Percentiles rank a stretch among this genome's conserved stretches.
These are phyloP conservation scores for Mycena filopes DNA, from an alignment of 768 basidiomycete species.

Conservation along the genomic window DNA sequence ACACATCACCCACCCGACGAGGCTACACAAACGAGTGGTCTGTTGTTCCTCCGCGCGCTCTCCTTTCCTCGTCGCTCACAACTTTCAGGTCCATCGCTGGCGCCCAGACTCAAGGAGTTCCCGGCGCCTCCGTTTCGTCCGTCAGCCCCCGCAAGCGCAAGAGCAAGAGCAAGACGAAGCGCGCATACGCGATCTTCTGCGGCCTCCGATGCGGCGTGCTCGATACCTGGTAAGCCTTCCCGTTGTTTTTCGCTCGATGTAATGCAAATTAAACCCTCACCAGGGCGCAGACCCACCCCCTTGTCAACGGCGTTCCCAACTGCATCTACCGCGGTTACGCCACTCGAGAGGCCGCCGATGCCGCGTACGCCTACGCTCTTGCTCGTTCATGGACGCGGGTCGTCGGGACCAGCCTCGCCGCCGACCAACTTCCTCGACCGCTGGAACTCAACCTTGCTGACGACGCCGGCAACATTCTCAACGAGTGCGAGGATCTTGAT, in stretches of 20 bases:
- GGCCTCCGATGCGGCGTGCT: background rate
- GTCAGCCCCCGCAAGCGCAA: background rate
- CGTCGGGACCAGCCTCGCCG: background rate
- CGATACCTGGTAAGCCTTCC: background rate
- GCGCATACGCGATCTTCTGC: background rate
- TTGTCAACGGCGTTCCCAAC: background rate
- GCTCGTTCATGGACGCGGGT: background rate
- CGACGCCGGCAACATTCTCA: background rate
- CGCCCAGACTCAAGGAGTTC: background rate
- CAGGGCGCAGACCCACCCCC: background rate
- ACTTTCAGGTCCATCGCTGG: background rate
- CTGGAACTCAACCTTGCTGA: background rate
- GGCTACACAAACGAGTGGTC: slow-evolving; percentile 7
- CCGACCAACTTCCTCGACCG: background rate
- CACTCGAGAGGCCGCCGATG: background rate
- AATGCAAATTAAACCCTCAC: background rate
- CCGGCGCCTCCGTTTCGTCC: background rate
- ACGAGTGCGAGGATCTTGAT: background rate
- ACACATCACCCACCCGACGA: background rate
- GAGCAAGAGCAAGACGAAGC: background rate
- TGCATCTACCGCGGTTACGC: background rate
- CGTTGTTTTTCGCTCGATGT: background rate
- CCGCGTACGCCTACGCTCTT: background rate
- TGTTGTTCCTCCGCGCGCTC: too few species aligned
- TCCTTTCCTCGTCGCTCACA: background rate